These are phyloP conservation scores for Pichia terricola DNA, from an alignment of 1,139 yeast species.

Conservation along the genomic window DNA sequence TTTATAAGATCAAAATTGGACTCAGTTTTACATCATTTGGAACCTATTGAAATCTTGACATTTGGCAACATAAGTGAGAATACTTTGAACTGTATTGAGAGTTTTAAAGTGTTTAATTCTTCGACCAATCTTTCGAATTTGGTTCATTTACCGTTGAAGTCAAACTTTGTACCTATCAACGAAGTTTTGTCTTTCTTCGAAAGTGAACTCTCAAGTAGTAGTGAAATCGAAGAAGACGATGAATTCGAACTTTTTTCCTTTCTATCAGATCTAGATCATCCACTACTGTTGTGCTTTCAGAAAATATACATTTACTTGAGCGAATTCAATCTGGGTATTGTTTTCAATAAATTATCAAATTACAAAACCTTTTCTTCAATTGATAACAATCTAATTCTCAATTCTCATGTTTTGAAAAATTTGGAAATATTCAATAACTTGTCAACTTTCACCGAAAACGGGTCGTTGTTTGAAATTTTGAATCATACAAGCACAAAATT, in stretches of 20 bases:
- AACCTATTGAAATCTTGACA: slow-evolving; percentile 63
- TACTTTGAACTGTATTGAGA: slow-evolving; percentile 24
- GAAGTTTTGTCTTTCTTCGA: too few relatives aligned
- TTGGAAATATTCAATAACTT: slow-evolving; percentile 66
- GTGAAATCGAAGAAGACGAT: too few relatives aligned
- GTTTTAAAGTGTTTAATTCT: slow-evolving; percentile 11
- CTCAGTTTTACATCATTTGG: slow-evolving; percentile 61
- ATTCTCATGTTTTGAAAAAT: slow-evolving; percentile 57
- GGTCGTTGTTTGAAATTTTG: slow-evolving; percentile 69
- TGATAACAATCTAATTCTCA: slow-evolving; percentile 50
- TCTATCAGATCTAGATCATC: slow-evolving; percentile 5
- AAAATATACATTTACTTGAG: slow-evolving; percentile 44
- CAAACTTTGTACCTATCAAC: too few relatives aligned
- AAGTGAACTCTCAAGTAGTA: too few relatives aligned
- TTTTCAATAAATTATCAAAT: slow-evolving; percentile 36
- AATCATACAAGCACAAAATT: slow-evolving; percentile 73
- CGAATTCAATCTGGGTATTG: slow-evolving; percentile 51
- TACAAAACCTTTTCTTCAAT: slow-evolving; percentile 43
- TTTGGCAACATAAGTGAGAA: slow-evolving; percentile 28
- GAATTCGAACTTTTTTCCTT: slow-evolving; percentile 8
- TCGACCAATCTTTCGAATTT: too few relatives aligned
- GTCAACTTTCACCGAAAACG: slow-evolving; percentile 46
- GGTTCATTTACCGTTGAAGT: too few relatives aligned
- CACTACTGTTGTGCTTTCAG: slow-evolving; percentile 30
- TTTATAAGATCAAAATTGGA: slow-evolving; percentile 51